A percentile compares a stretch with the other conserved stretches of the same genome.
phyloP scores from a whole-genome alignment of 2,329 filamentous ascomycete species.

The Pseudopyrenochaeta lycopersici region DNA sequence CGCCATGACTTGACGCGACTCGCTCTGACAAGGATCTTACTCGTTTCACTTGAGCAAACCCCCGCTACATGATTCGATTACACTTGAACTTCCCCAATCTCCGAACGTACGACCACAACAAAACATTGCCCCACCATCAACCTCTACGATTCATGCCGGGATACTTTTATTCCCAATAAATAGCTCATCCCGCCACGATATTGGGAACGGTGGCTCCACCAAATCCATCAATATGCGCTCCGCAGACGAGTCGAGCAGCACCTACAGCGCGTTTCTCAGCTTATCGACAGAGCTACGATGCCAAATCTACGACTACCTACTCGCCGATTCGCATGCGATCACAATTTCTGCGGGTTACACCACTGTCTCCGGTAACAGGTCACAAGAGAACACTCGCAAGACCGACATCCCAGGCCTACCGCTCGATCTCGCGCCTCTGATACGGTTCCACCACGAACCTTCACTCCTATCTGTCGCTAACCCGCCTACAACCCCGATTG shows the following conservation, averaged over 20 bases:
- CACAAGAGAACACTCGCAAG: conserved; percentile 34
- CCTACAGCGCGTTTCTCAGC: conserved; percentile 25
- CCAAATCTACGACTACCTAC: conserved; percentile 52
- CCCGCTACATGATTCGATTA: conserved; percentile 22
- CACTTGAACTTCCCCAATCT: conserved; percentile 5
- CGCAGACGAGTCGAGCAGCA: not conserved
- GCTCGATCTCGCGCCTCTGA: conserved; percentile 42
- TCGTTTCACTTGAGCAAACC: conserved; percentile 23
- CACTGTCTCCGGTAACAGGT: conserved; percentile 36
- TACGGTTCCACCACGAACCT: conserved; percentile 43
- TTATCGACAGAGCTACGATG: conserved; percentile 54
- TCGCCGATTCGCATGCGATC: conserved; percentile 46
- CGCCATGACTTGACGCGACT: conserved; percentile 14
- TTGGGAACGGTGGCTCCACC: not conserved
- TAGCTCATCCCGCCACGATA: not conserved
- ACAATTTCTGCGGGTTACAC: conserved; percentile 52
- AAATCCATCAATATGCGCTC: conserved; percentile 5
- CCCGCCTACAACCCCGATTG: conserved; percentile 33
- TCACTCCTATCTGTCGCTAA: conserved; percentile 41
- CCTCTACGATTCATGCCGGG: conserved; percentile 2
- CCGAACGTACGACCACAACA: conserved; percentile 8
- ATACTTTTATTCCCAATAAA: conserved; percentile 9
- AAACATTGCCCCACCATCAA: conserved; percentile 1
- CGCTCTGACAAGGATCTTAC: conserved; percentile 15
- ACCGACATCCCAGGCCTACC: conserved; percentile 50